Base-by-base conservation (phyloP, 176 grass and related monocot species). In the Themeda triandra region DNA sequence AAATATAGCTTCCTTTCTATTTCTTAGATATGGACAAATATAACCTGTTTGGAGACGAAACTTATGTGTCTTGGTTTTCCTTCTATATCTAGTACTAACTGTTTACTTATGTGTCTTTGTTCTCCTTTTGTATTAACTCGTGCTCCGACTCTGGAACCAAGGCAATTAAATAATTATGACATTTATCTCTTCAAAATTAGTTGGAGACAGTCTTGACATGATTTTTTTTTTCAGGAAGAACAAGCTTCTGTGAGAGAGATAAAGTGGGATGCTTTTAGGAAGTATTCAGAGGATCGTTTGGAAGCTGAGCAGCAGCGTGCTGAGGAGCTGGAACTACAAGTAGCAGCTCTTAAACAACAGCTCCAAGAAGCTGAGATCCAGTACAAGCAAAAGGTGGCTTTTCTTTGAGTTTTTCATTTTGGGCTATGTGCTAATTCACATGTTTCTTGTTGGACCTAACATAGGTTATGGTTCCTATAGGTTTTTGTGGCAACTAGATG, bases 211-310 rank as follows among this genome's bases (percentile, higher is more conserved):
- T 44, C 33, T 77, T 85, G 45, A 48, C 45, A 48, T 14, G 80
- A 84, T 62, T 40, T 41, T 36, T 46, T 72, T 84, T 78, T 59
- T 39, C 58, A 95, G 93, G 90, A 95, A 88, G 90, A 95, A 80
- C 85, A 88, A 78, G 69, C 75, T 89, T 95, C 93, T 31, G 23
- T 91, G 49, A 92, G 45, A 76, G 93, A 88, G 81, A 92, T 94
- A 77, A 87, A 92, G 88, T 92, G 89, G 92, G 92, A 94, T 54
- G 87, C 89, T 19, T 92, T 54, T 88, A 92, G 80, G 78, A 94
- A 87, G 45, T 80, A 88, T 86, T 88, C 90, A 63, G 45, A 79
- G 31, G 89, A 84, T 71, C 80, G 87, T 51, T 25, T 91, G 44
- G 89, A 91, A 84, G 75, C 81, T 51, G 76, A 84, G 70, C 70